Evolutionary conservation across 495 filamentous ascomycete species (phyloP).

Genomic region (Terfezia claveryi): DNA sequence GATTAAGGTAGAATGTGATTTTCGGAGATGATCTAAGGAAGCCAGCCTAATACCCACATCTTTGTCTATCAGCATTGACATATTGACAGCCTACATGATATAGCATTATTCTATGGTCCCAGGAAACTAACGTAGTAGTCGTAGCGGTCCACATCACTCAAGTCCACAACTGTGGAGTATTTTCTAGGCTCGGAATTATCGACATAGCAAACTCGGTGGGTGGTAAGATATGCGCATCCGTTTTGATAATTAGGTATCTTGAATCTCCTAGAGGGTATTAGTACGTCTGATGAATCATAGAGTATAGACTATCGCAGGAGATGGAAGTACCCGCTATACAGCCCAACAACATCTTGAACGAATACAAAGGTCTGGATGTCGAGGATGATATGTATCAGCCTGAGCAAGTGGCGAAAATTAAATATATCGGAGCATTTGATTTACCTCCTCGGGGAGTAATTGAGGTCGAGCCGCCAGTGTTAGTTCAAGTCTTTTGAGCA

Average conservation of each 20-base stretch:
- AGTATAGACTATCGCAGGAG: no score
- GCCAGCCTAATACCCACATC: conserved; percentile 38
- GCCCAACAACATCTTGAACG: conserved; percentile 86
- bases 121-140: conserved; percentile 56
- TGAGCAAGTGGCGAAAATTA: neutral
- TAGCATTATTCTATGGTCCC: no score
- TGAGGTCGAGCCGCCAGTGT: conserved; percentile 85
- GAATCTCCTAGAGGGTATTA: conserved; percentile 44
- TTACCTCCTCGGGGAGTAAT: conserved; percentile 64
- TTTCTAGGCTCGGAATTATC: conserved; percentile 64
- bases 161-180: conserved; percentile 60
- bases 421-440: neutral
- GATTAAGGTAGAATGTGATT: conserved; percentile 50
- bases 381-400: neutral
- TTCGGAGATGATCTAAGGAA: conserved; percentile 93
- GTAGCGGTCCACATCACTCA: conserved; percentile 75
- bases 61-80: neutral
- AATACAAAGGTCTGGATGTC: conserved; percentile 42
- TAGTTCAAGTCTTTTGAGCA: conserved; percentile 73
- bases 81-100: no score
- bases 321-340: conserved; percentile 76
- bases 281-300: neutral
- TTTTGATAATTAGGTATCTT: conserved; percentile 89
- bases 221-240: conserved; percentile 88
- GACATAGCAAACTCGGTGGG: conserved; percentile 86